A percentile compares a stretch with the other conserved stretches of the same genome.
These are phyloP conservation scores for Clavispora asparagi DNA, from an alignment of 805 yeast genomes.

Conservation along the genomic window DNA sequence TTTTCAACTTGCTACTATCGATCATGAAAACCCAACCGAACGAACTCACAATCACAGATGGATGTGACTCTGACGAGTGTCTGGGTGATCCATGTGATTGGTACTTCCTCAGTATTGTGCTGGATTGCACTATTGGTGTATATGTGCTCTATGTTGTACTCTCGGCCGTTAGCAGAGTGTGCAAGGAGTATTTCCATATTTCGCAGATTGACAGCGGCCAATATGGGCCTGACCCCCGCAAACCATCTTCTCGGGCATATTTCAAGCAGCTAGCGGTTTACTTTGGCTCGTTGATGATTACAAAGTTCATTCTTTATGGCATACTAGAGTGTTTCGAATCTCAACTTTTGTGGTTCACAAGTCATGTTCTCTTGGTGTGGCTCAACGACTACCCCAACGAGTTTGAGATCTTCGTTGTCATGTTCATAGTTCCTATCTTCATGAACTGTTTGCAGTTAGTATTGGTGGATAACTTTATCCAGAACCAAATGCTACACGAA, in stretches of 20 bases:
- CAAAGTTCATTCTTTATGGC: conserved; percentile 61
- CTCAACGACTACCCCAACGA: conserved; percentile 69
- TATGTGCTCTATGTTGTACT: conserved; percentile 63
- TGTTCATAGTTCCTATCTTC: conserved; percentile 72
- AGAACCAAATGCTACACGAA: conserved; percentile 41
- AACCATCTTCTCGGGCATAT: conserved; percentile 47
- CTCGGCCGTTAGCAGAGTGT: conserved; percentile 36
- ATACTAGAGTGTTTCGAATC: conserved; percentile 62
- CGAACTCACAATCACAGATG: conserved; percentile 1
- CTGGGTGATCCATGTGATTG: conserved; percentile 77
- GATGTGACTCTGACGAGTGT: conserved; percentile 11
- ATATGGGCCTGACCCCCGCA: conserved; percentile 61
- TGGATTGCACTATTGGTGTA: conserved; percentile 93
- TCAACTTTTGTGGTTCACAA: conserved; percentile 44
- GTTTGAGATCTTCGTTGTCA: conserved; percentile 78
- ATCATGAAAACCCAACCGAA: conserved; percentile 42
- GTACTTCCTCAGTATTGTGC: conserved; percentile 82
- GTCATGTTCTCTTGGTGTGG: conserved; percentile 78
- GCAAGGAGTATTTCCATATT: conserved; percentile 38
- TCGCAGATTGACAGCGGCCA: conserved; percentile 49
- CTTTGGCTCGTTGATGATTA: conserved; percentile 54
- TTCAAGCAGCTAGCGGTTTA: conserved; percentile 69
- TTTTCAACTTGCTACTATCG: conserved; percentile 68
- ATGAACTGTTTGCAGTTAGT: conserved; percentile 72
- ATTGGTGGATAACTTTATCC: conserved; percentile 69